A percentile compares a stretch with the other conserved stretches of the same genome.
These are phyloP conservation scores for Cryptococcus floricola DNA, from an alignment of 1,284 basidiomycete genomes.

Conservation along the genomic window DNA sequence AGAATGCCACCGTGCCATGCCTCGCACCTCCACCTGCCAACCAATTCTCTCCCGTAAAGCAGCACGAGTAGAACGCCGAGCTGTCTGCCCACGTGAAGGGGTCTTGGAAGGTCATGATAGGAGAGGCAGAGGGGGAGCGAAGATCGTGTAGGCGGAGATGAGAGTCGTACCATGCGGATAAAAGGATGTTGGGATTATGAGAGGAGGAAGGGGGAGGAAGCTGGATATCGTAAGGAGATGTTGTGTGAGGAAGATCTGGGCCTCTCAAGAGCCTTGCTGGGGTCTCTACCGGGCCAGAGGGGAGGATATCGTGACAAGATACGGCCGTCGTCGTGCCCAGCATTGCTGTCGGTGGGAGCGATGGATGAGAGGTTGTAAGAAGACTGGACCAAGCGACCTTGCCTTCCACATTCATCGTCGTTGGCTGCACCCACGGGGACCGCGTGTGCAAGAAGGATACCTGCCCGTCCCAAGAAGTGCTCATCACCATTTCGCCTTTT, in stretches of 20 bases:
- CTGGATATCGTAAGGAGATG: conserved; percentile 31
- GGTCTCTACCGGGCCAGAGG: conserved; percentile 6
- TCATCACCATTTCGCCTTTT: conserved; percentile 21
- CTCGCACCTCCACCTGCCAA: conserved; percentile 41
- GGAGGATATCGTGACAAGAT: conserved; percentile 11
- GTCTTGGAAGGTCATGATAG: conserved; percentile 30
- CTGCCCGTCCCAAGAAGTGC: conserved; percentile 24
- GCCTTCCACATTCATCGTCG: conserved; percentile 15
- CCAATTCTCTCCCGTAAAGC: conserved; percentile 33
- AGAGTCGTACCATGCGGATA: conserved; percentile 48
- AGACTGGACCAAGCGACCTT: conserved; percentile 36
- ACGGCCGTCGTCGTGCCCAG: conserved; percentile 23
- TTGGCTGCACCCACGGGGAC: conserved; percentile 36
- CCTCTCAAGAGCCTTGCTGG: conserved; percentile 16
- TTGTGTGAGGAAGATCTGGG: conserved; percentile 21
- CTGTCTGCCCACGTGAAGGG: conserved; percentile 43
- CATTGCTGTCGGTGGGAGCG: conserved; percentile 10
- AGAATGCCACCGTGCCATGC: conserved; percentile 44
- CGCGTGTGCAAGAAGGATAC: conserved; percentile 22
- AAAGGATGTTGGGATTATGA: conserved; percentile 23
- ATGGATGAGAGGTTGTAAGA: conserved; percentile 11
- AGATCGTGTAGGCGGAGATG: conserved; percentile 44
- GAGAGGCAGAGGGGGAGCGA: conserved; percentile 17
- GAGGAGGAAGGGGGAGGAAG: conserved; percentile 5
- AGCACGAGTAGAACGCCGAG: conserved; percentile 39